Base-by-base conservation (phyloP, 305 asterid genomes). In the Fraxinus greggii region DNA sequence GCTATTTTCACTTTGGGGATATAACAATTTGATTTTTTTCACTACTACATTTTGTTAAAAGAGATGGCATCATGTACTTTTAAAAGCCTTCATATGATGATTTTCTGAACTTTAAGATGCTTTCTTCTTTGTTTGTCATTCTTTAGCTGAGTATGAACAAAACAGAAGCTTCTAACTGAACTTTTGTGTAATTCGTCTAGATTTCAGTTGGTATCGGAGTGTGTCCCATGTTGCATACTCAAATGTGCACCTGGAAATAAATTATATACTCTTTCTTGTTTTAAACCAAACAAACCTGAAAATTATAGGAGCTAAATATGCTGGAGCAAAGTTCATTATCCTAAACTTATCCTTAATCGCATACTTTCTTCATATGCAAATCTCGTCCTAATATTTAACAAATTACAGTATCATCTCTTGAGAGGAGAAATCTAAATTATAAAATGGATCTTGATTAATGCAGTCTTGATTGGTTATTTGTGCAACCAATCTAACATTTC, bases 1-100 rank as follows among this genome's bases (percentile, higher is more conserved):
- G 79, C 77, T 24, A 15, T 81, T 76, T 45, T 19, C 72, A 32
- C 76, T 80, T 59, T 8, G 8, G 17, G 42, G 15, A 61, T 61
- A 6, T 61, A 7, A 19, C 5, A 10, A 56, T 8, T 61, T 61
- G 15, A 61, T 21, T 61, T 23, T 23, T 23, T 21, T 23, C 29
- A 21, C 9, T 6, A 19, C 28, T 23, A 61, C 70, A 61, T 61
- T 61, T 23, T 61, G 31, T 23, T 1, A 4, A 56, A 61, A 21
- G 31, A 21, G 70, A 59, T 8, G 31, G 63, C 29, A 21, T 21
- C 23, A 19, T 59, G 15, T 59, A 28, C 70, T 59, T 59, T 59
- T 59, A n/a, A 5, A 54, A 24, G 24, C 24, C 63, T 54, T 54
- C 24, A n/a, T n/a, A 54, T n/a, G 63, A n/a, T 54, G 63, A 54